Evolutionary conservation across 2,329 filamentous ascomycete genomes (phyloP), one percentile per base, ranked within the genome.

Genomic region (Graphilbum sp.): DNA sequence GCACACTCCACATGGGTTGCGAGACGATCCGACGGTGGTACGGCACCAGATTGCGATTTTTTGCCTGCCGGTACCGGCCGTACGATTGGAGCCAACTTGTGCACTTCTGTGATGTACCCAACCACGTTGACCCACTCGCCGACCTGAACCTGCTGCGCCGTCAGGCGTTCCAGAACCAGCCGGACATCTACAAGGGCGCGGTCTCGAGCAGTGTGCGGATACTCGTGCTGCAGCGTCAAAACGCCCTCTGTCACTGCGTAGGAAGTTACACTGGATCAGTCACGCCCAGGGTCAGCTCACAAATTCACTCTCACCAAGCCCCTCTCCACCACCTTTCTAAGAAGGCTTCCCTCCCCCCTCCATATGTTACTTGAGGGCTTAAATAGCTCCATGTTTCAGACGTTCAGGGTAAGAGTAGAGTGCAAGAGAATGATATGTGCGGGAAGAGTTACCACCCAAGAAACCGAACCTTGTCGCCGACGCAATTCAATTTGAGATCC

Each of bases 101-200:
- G 11, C n/a, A 48, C 37, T 32, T 53, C 52, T 31, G 62, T 66
- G 38, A 87, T 63, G 54, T 92, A 92, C 6, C 87, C 88, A 46
- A 95, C 72, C 4, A 95, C 67, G 53, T 95, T 93, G 36, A 95
- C 58, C 86, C 87, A 95, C 42, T 79, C 69, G n/a, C 88, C 88
- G 20, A 80, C 60, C 36, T 75, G 67, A 37, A 80, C 67, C 36
- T 81, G 66, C 40, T 76, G 67, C 18, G 67, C 58, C 17, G 69
- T 72, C 41, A 90, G 58, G 10, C 61, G 66, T 49, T 76, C 68
- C 5, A 93, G 66, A 3, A 92, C 56, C 45, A 87, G 70, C 37
- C 72, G 67, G 42, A 92, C 67, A 49, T 90, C 73, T 27, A 93
- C 81, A 29, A 63, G 52, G 2, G 73, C 78, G 35, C 57, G 58